Base-by-base conservation (phyloP, 2,329 filamentous ascomycete genomes). In the Fusarium sp. region DNA sequence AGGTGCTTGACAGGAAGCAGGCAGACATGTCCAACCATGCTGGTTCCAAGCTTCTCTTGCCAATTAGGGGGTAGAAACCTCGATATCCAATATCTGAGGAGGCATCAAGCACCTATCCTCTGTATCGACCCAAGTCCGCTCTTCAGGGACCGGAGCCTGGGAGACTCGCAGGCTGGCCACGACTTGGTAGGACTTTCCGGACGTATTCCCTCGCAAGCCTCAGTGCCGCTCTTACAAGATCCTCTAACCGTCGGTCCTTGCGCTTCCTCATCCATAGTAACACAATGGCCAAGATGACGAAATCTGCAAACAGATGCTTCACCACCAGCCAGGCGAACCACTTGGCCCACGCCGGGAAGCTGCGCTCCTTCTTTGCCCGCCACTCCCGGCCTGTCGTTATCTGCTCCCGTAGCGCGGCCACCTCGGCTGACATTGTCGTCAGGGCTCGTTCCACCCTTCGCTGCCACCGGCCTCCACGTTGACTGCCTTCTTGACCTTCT, bases 331-430 rank as follows among this genome's bases (percentile, higher is more conserved):
- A 95, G 1, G 93, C 81, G 5, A 92, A 76, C 89, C 94, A 94
- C 52, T 90, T 86, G 1, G 92, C 58, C 94, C 94, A 97, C 2
- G 91, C 88, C 58, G 90, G 88, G 27, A 93, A 82, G 63, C 89
- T 92, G 70, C 89, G 90, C 70, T 90, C 89, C 75, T 89, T 92
- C 75, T 89, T 90, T 20, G 90, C 88, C 71, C 90, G 89, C 84
- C 93, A 93, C 74, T 96, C 90, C 14, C 93, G 88, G 0, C 94
- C 91, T 0, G 91, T 89, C 63, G 95, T 93, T 75, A 98, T 93
- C 80, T 98, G 95, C 83, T 99, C 97, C 38, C 97, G 90, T 71
- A 98, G 84, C 1, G 97, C 97, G 1, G 97, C 95, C 35, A 99
- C 91, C 83, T 99, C 97, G 18, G 95, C 93, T 6, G 95, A 97